Evolutionary conservation across 257 asterid species (phyloP).

Genomic region (Fraxinus anomala): DNA sequence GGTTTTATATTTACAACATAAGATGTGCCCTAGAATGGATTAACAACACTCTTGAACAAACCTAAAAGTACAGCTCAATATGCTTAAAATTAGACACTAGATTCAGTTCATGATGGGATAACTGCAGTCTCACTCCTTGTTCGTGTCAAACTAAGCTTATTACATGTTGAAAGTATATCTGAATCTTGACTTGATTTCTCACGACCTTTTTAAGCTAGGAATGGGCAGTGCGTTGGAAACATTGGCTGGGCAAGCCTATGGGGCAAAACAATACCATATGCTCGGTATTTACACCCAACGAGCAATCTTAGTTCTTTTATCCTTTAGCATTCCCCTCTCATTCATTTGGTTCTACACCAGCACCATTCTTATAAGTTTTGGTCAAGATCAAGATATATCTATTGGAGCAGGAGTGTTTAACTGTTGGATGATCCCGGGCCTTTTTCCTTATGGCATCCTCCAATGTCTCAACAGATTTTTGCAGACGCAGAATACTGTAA

Average conservation of each 20-base stretch:
- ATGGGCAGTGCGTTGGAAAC: constrained; percentile 78
- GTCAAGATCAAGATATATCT: constrained; percentile 58
- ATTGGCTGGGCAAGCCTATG: constrained; percentile 66
- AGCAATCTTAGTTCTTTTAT: constrained; percentile 49
- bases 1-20: no score
- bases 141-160: no score
- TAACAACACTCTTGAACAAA: no score
- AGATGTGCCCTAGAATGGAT: no score
- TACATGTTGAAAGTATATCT: no score
- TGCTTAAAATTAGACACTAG: no score
- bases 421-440: constrained; percentile 62
- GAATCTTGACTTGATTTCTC: neutral
- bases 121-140: no score
- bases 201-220: constrained; percentile 52
- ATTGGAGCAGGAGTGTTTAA: constrained; percentile 55
- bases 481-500: constrained; percentile 58
- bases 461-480: constrained; percentile 57
- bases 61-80: no score
- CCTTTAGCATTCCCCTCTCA: constrained; percentile 45
- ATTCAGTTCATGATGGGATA: no score
- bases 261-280: constrained; percentile 60
- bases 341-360: constrained; percentile 55
- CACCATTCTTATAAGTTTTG: constrained; percentile 47
- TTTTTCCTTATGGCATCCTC: constrained; percentile 60
- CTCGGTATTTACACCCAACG: constrained; percentile 55